Evolutionary conservation across 371 early-diverging fungal genomes (phyloP), one percentile per base, ranked within the genome.

Genomic region (Conidiobolus incongruus): DNA sequence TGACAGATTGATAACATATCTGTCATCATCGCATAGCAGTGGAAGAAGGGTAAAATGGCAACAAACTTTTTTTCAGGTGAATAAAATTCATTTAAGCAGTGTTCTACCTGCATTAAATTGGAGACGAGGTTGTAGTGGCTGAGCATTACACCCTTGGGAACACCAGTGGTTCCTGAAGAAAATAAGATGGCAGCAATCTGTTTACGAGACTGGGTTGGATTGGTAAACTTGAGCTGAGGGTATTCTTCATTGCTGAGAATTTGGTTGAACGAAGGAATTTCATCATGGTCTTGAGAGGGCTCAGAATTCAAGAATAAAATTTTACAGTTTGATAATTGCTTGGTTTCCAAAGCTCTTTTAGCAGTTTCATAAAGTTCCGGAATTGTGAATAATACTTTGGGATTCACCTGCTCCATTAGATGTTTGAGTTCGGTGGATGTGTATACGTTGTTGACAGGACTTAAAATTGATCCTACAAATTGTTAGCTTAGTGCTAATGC

Each of bases 161-260:
- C 16, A 1, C 42, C 45, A 0, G 89, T 86, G 5, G 89, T 91
- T 22, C 92, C 92, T 30, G 78, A 77, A 11, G 83, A 82, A 61
- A 79, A 91, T 55, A 83, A 83, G 32, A 91, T 62, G 46, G 77
- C 80, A 4, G 86, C 84, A 35, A 63, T 63, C 35, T 58, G 51
- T n/a, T 44, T 44, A 30, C 54, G 50, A 39, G 50, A 38, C 26
- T 61, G 53, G 4, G 10, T 7, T 17, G n/a, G 13, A 28, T 52
- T 47, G 6, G 37, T 35, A 30, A 19, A 30, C 31, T 17, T 13
- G n/a, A 36, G 28, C 15, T 38, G 22, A 6, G 22, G 30, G 19
- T 36, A 39, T 21, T 19, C 35, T 15, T 12, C 16, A 19, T 35
- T 23, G 19, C 15, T 26, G 22, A 36, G 7, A 12, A 26, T 13